Evolutionary conservation across 2,329 filamentous ascomycete species (phyloP), one percentile per base, ranked within the genome.

Genomic region (Botrytis pseudocinerea): DNA sequence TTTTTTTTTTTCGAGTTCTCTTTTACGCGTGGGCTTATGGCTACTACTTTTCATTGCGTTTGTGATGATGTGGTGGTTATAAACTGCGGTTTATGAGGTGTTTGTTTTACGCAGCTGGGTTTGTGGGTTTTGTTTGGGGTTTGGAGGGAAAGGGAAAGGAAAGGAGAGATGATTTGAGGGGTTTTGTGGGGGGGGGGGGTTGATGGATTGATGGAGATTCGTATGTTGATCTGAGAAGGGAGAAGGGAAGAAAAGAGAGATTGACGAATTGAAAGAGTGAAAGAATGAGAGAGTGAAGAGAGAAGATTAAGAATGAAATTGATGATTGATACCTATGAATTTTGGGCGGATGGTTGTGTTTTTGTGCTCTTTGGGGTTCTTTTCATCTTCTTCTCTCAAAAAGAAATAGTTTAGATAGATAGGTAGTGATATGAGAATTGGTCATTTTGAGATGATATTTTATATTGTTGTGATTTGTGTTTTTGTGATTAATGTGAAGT

Each of bases 261-360:
- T 66, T 66, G 63, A 63, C 42, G 38, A 42, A 25, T 25, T 25
- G 32, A 18, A 22, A 63, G 38, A 28, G 38, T 42, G 60, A 38
- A 20, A 42, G 60, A 38, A 51, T 25, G 44, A 20, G 22, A 40
- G 46, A 18, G 20, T 18, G n/a, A 51, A 28, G 18, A 48, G 35
- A n/a, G 28, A 28, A 22, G 40, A 63, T n/a, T 44, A 16, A 64
- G 62, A 64, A 66, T 66, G 44, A 66, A n/a, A 66, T 66, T 51
- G 25, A 66, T 66, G 64, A 66, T 54, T 66, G 64, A 66, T 66
- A 66, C 64, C 64, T 54, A 66, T 54, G 64, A 66, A 66, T 54
- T 54, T 38, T 66, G 64, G 46, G 64, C 25, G 64, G 64, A 20
- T 54, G 64, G 64, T 18, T 51, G 18, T 57, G n/a, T 57, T 57